Evolutionary conservation across 2,329 filamentous ascomycete species (phyloP).

Genomic region (Hymenoscyphus infarciens): DNA sequence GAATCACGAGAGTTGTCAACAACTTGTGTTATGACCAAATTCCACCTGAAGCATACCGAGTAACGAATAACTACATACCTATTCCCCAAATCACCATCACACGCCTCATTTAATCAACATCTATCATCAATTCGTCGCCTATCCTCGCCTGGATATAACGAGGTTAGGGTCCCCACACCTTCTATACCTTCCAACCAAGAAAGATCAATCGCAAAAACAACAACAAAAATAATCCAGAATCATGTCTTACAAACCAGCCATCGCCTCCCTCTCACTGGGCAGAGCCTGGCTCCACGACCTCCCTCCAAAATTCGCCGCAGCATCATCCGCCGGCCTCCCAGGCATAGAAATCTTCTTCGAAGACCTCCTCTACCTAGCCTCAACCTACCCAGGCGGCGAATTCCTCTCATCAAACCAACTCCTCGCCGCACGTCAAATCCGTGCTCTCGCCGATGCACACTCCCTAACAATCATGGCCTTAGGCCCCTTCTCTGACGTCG

Average conservation of each 20-base stretch:
- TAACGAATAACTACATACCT: neutral
- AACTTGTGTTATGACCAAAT: neutral
- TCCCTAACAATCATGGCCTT: conserved; percentile 51
- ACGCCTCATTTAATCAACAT: neutral
- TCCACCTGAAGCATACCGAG: neutral
- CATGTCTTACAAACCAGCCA: conserved; percentile 58
- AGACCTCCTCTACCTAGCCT: conserved; percentile 62
- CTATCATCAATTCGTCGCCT: neutral
- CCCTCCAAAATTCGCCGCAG: conserved; percentile 64
- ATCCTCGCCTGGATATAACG: neutral
- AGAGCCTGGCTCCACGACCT: conserved; percentile 67
- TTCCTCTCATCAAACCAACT: conserved; percentile 44
- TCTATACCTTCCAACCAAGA: neutral
- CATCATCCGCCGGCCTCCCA: conserved; percentile 59
- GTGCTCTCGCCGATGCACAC: conserved; percentile 52
- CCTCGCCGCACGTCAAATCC: conserved; percentile 55
- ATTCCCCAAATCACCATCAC: neutral
- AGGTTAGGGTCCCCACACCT: neutral
- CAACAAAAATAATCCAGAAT: neutral
- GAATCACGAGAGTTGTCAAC: neutral
- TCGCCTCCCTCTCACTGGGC: conserved; percentile 76
- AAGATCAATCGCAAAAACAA: neutral
- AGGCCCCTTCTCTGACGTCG: conserved; percentile 73
- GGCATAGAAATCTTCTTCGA: conserved; percentile 78
- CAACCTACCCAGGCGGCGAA: conserved; percentile 22